Evolutionary conservation across 164 flowering plant species (phyloP).

Genomic region (Saururus chinensis): DNA sequence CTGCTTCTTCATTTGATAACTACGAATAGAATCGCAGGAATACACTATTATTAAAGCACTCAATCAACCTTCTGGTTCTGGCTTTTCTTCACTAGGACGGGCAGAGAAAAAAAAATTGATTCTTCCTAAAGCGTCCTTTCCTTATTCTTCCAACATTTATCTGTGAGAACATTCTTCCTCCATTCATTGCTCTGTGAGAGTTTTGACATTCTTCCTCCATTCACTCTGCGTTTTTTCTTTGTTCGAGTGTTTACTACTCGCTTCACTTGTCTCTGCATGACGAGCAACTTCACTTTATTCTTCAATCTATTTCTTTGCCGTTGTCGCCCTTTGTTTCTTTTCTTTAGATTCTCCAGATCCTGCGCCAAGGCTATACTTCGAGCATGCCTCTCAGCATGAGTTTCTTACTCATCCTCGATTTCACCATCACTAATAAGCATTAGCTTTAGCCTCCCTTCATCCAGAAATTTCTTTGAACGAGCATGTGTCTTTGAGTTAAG

Average conservation of each 20-base stretch:
- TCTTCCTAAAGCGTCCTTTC: too few species aligned
- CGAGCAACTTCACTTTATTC: slow-evolving; percentile 34
- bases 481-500: slow-evolving; percentile 82
- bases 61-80: too few species aligned
- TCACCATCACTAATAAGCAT: slow-evolving; percentile 73
- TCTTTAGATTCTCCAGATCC: slow-evolving; percentile 18
- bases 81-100: too few species aligned
- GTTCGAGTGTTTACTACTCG: slow-evolving; percentile 13
- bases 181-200: too few species aligned
- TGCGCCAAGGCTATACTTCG: slow-evolving; percentile 30
- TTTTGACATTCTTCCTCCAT: slow-evolving; percentile 9
- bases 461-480: slow-evolving; percentile 66
- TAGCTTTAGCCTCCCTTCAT: slow-evolving; percentile 63
- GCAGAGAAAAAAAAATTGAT: too few species aligned
- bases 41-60: too few species aligned
- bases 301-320: slow-evolving; percentile 29
- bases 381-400: slow-evolving; percentile 53
- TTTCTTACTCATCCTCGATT: slow-evolving; percentile 58
- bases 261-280: slow-evolving; percentile 9
- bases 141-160: too few species aligned
- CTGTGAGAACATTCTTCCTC: too few species aligned
- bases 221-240: slow-evolving; percentile 38
- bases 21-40: too few species aligned
- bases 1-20: too few species aligned
- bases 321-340: slow-evolving; percentile 33